These are phyloP conservation scores for Dalechampia spathulata DNA, from an alignment of 441 rosid genomes.

Conservation along the genomic window DNA sequence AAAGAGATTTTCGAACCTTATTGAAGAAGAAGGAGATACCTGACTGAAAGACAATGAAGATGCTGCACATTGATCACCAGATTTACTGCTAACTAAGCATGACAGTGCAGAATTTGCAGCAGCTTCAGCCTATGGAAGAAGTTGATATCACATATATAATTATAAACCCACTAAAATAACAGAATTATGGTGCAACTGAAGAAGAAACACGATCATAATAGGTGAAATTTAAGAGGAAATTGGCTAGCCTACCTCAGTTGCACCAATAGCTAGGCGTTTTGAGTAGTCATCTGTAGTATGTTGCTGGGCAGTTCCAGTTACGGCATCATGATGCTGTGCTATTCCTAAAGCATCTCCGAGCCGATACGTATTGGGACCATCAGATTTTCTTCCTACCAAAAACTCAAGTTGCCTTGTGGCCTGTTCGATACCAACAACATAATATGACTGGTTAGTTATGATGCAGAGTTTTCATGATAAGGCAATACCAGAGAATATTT, in stretches of 20 bases:
- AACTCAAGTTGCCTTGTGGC: slow-evolving; percentile 88
- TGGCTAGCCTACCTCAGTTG: slow-evolving; percentile 46
- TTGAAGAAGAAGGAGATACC: slow-evolving; percentile 25
- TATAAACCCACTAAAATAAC: no score
- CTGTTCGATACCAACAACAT: no score
- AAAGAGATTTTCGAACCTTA: no score
- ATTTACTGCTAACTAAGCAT: slow-evolving; percentile 38
- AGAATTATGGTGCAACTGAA: neutral
- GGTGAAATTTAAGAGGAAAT: slow-evolving; percentile 12
- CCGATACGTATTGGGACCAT: slow-evolving; percentile 41
- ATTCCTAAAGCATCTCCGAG: slow-evolving; percentile 81
- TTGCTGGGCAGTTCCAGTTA: slow-evolving; percentile 83
- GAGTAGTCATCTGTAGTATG: slow-evolving; percentile 75
- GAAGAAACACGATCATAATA: no score
- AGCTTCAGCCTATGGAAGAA: slow-evolving; percentile 44
- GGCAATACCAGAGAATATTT: no score
- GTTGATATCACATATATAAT: neutral
- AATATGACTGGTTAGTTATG: no score
- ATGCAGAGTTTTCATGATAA: no score
- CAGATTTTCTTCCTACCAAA: slow-evolving; percentile 47
- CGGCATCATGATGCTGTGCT: slow-evolving; percentile 91
- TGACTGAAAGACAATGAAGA: slow-evolving; percentile 32
- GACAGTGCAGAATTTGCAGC: slow-evolving; percentile 53
- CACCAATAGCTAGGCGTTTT: slow-evolving; percentile 64
- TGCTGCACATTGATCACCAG: slow-evolving; percentile 34